Evolutionary conservation across 495 filamentous ascomycete species (phyloP).

Genomic region (Xylaria telfairii): DNA sequence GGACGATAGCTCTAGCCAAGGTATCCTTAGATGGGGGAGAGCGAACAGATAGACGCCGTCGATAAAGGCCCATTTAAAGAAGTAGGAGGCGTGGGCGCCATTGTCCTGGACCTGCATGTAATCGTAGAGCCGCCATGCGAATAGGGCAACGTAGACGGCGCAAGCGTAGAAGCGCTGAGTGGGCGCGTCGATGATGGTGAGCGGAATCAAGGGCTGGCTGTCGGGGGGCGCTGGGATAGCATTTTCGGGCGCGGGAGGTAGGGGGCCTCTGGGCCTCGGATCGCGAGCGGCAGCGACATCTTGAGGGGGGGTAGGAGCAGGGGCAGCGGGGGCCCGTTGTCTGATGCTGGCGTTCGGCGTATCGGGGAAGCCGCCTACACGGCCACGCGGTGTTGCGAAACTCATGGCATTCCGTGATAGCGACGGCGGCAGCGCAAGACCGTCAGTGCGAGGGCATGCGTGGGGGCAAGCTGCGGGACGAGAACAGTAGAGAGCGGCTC

Average conservation of each 20-base stretch:
- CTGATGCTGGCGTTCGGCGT: slow-evolving; percentile 41
- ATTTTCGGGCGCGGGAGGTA: slow-evolving; percentile 49
- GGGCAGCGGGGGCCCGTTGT: slow-evolving; percentile 28
- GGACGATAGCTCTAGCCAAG: slow-evolving; percentile 91
- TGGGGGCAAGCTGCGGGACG: neutral
- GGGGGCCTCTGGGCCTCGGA: slow-evolving; percentile 20
- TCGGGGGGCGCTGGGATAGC: slow-evolving; percentile 33
- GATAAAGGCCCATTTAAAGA: slow-evolving; percentile 88
- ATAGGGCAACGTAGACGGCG: slow-evolving; percentile 73
- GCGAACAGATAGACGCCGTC: slow-evolving; percentile 86
- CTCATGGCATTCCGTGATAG: slow-evolving; percentile 56
- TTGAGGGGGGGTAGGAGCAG: slow-evolving; percentile 12
- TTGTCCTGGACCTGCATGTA: slow-evolving; percentile 75
- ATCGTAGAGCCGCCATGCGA: slow-evolving; percentile 85
- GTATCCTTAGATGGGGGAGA: slow-evolving; percentile 83
- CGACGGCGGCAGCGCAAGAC: slow-evolving; percentile 24
- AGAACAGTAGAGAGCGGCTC: neutral
- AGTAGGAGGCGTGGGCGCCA: slow-evolving; percentile 80
- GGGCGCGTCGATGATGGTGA: slow-evolving; percentile 79
- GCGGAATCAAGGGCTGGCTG: slow-evolving; percentile 72
- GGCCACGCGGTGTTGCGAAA: slow-evolving; percentile 42
- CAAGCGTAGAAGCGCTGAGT: slow-evolving; percentile 85
- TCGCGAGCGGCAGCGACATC: slow-evolving; percentile 16
- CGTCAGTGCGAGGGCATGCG: slow-evolving; percentile 20
- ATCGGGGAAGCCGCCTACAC: slow-evolving; percentile 51